phyloP scores from a whole-genome alignment of 805 yeast genomes.

The Kuraishia hungarica region DNA sequence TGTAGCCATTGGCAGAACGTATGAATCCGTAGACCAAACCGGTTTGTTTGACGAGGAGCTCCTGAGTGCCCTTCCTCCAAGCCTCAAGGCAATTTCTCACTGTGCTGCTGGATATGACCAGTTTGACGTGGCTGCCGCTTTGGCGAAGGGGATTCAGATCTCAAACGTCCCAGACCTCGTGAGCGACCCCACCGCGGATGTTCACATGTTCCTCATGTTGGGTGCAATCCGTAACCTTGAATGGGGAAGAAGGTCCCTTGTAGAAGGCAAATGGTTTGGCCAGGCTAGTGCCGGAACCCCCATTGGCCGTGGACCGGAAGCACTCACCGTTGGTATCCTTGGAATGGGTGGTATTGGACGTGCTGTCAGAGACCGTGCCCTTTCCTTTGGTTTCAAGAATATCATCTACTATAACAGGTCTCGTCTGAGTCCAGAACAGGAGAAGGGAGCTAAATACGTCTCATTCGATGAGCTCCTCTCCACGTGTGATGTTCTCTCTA shows the following conservation, averaged over 20 bases:
- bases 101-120: slow-evolving; percentile 54
- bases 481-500: slow-evolving; percentile 61
- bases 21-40: slow-evolving; percentile 27
- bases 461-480: slow-evolving; percentile 58
- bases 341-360: slow-evolving; percentile 93
- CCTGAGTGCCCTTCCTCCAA: slow-evolving; percentile 24
- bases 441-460: slow-evolving; percentile 63
- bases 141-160: slow-evolving; percentile 32
- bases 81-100: slow-evolving; percentile 34
- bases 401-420: slow-evolving; percentile 68
- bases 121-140: slow-evolving; percentile 33
- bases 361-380: slow-evolving; percentile 60
- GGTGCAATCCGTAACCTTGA: slow-evolving; percentile 54
- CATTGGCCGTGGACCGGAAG: slow-evolving; percentile 68
- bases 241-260: slow-evolving; percentile 42
- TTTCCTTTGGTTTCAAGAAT: slow-evolving; percentile 69
- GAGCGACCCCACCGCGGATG: slow-evolving; percentile 48
- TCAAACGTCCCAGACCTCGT: slow-evolving; percentile 47
- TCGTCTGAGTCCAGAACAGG: slow-evolving; percentile 50
- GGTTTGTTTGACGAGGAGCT: slow-evolving; percentile 39
- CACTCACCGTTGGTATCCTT: slow-evolving; percentile 67
- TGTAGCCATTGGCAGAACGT: slow-evolving; percentile 31
- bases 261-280: slow-evolving; percentile 55
- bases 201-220: slow-evolving; percentile 39
- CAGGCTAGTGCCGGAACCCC: slow-evolving; percentile 42